Base-by-base conservation (phyloP, 2,329 filamentous ascomycete species). In the Xylariaceae sp. region DNA sequence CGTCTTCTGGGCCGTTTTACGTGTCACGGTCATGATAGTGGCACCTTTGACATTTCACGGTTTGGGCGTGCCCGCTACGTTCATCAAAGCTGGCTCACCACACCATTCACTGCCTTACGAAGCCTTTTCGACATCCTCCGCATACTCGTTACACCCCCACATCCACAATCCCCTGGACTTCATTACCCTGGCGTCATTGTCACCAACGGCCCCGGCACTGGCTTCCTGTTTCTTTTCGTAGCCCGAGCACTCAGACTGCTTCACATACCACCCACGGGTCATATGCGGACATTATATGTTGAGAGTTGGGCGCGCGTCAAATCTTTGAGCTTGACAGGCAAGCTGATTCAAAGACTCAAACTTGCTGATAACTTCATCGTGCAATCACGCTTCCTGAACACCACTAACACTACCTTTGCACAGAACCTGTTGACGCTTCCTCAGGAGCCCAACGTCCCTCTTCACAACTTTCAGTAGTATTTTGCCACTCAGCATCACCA, bases 281-380 rank as follows among this genome's bases (percentile, higher is more conserved):
- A 81, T 64, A 87, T 93, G 76, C 84, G 85, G 63, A 87, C 89
- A 8, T 78, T 97, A 11, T 99, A 94, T 72, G 83, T 97, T 34
- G 94, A 99, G 78, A 94, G 89, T 17, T 97, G 92, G 88, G 93
- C 94, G 2, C 82, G 94, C 13, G 89, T 96, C 13, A 87, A 82
- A 65, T 87, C 84, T 10, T 75, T 97, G 64, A 97, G 93, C 75
- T 73, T 97, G 60, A 96, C 90, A 44, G 94, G 93, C 0, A 87
- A 84, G 71, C 76, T 97, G 44, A 77, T 99, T 54, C 57, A 53
- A 39, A 57, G 54, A 15, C 58, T 58, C 13, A 60, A 51, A 51
- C 59, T 65, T 55, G 60, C 65, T 63, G 65, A 67, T 45, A 23
- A 23, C 23, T 66, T 66, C 39, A 60, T 67, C 17, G 64, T 63